Base-by-base conservation (phyloP, 176 grass and related monocot species). In the Bothriochloa decipiens region DNA sequence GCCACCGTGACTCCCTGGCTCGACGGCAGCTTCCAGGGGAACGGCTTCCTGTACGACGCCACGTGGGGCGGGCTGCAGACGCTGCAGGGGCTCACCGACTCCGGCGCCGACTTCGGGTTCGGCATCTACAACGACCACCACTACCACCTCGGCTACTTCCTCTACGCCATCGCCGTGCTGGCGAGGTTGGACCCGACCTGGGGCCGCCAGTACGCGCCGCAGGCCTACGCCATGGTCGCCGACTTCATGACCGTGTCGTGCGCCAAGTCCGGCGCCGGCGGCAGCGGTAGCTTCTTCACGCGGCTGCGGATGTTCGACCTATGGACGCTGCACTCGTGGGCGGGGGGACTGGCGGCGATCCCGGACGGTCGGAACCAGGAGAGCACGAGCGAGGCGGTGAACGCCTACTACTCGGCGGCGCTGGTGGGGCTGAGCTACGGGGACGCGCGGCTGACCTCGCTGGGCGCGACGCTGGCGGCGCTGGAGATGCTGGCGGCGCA, bases 321-420 rank as follows among this genome's bases (percentile, higher is more conserved):
- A 2, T 99, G 96, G 96, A 94, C 92, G 88, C 86, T 99, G 47
- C 96, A 99, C 80, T 99, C 93, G 58, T 99, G 96, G 93, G 93
- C 89, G 0, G 93, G 93, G 12, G 96, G 96, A 0, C 62, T 98
- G 29, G 92, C 91, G 0, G 96, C 94, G 70, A 94, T 99, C 25
- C 88, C 60, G 0, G 91, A 96, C 76, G 96, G 96, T 14, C 93
- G 93, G 17, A 99, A 99, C 78, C 96, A 99, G 83, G 91, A 99
- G 81, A 99, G 96, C 86, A 94, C 96, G 0, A 99, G 96, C 18
- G 96, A 96, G 76, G 93, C 91, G 1, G 92, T 94, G 50, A 99
- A 96, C 29, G 93, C 88, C 17, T 94, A 99, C 61, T 94, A 99
- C 78, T 94, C 93, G 0, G 88, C 96, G 3, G 89, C 62, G 12